These are phyloP conservation scores for Pichia sp. DNA, from an alignment of 1,139 yeast genomes.

Conservation along the genomic window DNA sequence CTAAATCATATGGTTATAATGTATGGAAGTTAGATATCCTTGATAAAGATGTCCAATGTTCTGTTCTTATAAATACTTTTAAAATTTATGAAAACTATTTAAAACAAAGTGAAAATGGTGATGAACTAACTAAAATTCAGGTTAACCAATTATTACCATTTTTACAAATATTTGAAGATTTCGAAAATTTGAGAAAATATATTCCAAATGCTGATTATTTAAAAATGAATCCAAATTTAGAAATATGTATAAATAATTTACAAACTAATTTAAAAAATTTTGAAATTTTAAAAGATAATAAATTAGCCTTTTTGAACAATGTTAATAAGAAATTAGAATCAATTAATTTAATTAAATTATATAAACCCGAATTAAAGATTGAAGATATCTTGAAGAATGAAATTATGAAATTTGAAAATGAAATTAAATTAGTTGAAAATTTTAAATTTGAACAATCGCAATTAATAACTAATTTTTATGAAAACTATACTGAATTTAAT, in stretches of 20 bases:
- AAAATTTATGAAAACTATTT: constrained; percentile 44
- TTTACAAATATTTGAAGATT: constrained; percentile 36
- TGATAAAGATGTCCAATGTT: constrained; percentile 30
- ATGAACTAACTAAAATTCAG: constrained; percentile 42
- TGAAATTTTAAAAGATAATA: constrained; percentile 23
- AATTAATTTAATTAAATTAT: constrained; percentile 42
- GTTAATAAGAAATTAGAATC: constrained; percentile 39
- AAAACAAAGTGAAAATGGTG: constrained; percentile 57
- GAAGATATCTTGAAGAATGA: constrained; percentile 30
- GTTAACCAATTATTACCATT: constrained; percentile 39
- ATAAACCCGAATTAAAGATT: constrained; percentile 30
- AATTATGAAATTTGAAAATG: constrained; percentile 34
- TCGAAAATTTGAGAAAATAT: constrained; percentile 35
- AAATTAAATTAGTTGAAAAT: constrained; percentile 34
- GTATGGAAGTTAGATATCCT: constrained; percentile 46
- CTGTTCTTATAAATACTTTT: constrained; percentile 35
- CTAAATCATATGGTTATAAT: constrained; percentile 41
- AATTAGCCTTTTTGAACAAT: constrained; percentile 33
- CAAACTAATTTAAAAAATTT: constrained; percentile 35
- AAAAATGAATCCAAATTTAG: constrained; percentile 38
- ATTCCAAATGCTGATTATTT: constrained; percentile 43
- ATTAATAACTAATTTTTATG: constrained; percentile 40
- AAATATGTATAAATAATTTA: constrained; percentile 36
- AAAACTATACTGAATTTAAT: constrained; percentile 36
- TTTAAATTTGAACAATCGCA: constrained; percentile 37